These are phyloP conservation scores for Cordyceps cicadae DNA, from an alignment of 2,329 filamentous ascomycete genomes.

Conservation along the genomic window DNA sequence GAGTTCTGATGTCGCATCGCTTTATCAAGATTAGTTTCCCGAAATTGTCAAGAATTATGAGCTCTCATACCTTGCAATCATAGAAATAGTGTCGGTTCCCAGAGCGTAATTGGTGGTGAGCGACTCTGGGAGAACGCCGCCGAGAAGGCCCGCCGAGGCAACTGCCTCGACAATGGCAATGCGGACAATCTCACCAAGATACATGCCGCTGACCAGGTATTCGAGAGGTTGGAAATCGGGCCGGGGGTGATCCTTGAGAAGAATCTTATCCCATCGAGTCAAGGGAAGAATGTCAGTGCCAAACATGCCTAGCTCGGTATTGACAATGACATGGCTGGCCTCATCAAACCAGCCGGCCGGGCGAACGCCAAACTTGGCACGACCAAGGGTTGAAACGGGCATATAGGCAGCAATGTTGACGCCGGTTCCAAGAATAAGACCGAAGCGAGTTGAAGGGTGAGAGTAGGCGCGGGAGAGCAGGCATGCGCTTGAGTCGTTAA, in stretches of 20 bases:
- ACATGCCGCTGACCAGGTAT: slow-evolving; percentile 56
- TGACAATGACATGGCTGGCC: slow-evolving; percentile 56
- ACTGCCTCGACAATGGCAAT: slow-evolving; percentile 52
- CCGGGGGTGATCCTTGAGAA: slow-evolving; percentile 44
- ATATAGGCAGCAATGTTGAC: slow-evolving; percentile 59
- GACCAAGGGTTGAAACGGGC: slow-evolving; percentile 47
- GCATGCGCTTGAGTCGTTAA: slow-evolving; percentile 61
- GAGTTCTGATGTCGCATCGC: slow-evolving; percentile 37
- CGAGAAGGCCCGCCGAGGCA: slow-evolving; percentile 43
- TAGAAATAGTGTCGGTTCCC: slow-evolving; percentile 51
- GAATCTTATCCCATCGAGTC: slow-evolving; percentile 51
- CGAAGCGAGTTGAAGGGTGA: slow-evolving; percentile 50
- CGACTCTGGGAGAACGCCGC: slow-evolving; percentile 47
- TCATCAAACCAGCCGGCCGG: slow-evolving; percentile 48
- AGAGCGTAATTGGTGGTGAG: slow-evolving; percentile 47
- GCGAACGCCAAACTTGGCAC: slow-evolving; percentile 47
- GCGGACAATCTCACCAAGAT: slow-evolving; percentile 57
- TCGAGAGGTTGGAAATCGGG: slow-evolving; percentile 57
- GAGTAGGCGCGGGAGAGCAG: slow-evolving; percentile 56
- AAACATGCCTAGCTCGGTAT: slow-evolving; percentile 62
- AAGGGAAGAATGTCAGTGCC: slow-evolving; percentile 49
- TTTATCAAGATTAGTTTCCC: slow-evolving; percentile 22
- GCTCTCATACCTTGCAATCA: slow-evolving; percentile 46
- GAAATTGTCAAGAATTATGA: too few relatives aligned
- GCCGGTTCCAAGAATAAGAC: slow-evolving; percentile 59